Evolutionary conservation across 2,329 filamentous ascomycete genomes (phyloP).

Genomic region (Penicillium sp.): DNA sequence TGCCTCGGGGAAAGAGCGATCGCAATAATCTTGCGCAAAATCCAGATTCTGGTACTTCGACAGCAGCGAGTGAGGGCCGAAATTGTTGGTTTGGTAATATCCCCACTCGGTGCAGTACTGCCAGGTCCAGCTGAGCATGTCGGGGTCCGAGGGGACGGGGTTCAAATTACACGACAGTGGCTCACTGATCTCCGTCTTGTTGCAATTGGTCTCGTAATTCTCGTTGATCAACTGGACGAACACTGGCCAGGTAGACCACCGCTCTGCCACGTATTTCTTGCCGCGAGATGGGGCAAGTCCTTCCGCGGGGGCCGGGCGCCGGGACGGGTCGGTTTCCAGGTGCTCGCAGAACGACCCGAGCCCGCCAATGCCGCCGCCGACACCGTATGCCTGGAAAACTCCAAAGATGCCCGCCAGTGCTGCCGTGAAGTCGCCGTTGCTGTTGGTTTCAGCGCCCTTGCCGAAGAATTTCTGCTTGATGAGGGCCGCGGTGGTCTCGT

Average conservation of each 20-base stretch:
- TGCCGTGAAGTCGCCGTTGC: conserved; percentile 51
- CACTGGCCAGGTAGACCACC: conserved; percentile 45
- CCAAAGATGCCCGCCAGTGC: conserved; percentile 44
- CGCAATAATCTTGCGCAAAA: conserved; percentile 50
- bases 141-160: conserved; percentile 35
- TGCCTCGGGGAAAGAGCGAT: conserved; percentile 51
- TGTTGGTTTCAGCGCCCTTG: conserved; percentile 47
- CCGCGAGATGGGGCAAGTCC: conserved; percentile 48
- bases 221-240: conserved; percentile 43
- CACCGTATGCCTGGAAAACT: conserved; percentile 49
- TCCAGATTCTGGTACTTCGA: conserved; percentile 50
- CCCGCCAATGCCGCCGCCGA: conserved; percentile 37
- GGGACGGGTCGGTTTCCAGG: conserved; percentile 47
- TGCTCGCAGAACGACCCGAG: conserved; percentile 50
- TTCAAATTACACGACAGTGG: conserved; percentile 43
- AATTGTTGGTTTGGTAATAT: conserved; percentile 53
- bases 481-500: conserved; percentile 32
- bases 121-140: conserved; percentile 51
- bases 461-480: conserved; percentile 55
- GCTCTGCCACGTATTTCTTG: conserved; percentile 42
- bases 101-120: conserved; percentile 58
- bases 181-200: conserved; percentile 24
- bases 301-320: conserved; percentile 37
- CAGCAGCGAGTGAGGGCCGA: conserved; percentile 50
- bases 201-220: conserved; percentile 45